Evolutionary conservation across 2,329 filamentous ascomycete species (phyloP), one percentile per base, ranked within the genome.

Genomic region (Myrmaecium sp.): DNA sequence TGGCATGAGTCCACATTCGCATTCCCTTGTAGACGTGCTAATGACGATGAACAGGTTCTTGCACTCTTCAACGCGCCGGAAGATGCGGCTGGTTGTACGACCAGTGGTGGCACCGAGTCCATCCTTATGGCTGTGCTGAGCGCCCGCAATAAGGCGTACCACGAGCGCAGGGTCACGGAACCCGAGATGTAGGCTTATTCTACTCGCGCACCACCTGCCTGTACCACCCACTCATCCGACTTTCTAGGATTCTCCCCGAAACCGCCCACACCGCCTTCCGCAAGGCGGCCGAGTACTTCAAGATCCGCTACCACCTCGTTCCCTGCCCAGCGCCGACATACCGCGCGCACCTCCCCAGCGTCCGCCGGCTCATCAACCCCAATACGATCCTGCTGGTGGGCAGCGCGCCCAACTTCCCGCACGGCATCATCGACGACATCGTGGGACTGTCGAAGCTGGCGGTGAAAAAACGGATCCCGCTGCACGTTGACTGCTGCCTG

Each of bases 391-490:
- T 98, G 15, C 73, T 98, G 4, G 89, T 95, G 27, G 89, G 89
- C 25, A 92, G 81, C 2, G 84, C 89, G 0, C 89, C 89, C 32
- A 98, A 95, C 62, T 98, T 94, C 56, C 89, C 89, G 19, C 89
- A 98, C 49, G 89, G 89, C 33, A 92, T 98, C 47, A 89, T 98
- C 36, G 89, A 98, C 52, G 83, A 95, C 51, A 94, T 98, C 40
- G 58, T 77, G 1, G 68, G 70, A 1, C 70, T 98, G 21, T 93
- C 84, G 29, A 76, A 74, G 32, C 66, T 98, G 4, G 89, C 89
- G 0, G 47, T 77, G 17, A 74, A 74, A 44, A 74, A 79, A 47
- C 77, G 74, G 44, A 61, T 94, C 14, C 84, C 83, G 11, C 69
- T 98, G 7, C 89, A 98, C 50, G 86, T 98, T 26, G 89, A 98